Percentiles rank a stretch among this genome's conserved stretches.
phyloP scores from a whole-genome alignment of 345 rosid genomes.

The Populus ilicifolia region DNA sequence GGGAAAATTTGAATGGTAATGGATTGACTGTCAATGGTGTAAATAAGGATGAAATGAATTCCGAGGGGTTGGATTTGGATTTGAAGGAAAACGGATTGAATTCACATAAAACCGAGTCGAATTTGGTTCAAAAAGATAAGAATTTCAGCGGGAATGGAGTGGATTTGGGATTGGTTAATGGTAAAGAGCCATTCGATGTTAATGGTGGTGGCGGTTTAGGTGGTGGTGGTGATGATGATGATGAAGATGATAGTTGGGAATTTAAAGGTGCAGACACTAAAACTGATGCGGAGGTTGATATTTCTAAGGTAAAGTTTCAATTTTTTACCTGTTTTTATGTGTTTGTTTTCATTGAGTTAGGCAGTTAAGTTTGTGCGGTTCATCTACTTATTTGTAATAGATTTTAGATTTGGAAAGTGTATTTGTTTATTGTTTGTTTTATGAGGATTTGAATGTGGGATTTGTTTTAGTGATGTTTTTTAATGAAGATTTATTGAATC shows the following conservation, averaged over 20 bases:
- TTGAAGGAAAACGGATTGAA: conserved; percentile 24
- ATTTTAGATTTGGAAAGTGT: not conserved
- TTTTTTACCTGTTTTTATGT: not conserved
- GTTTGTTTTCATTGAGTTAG: not conserved
- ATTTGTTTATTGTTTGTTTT: not conserved
- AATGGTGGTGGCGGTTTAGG: not conserved
- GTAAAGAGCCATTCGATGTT: not conserved
- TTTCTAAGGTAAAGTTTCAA: conserved; percentile 24
- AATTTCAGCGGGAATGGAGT: conserved; percentile 1
- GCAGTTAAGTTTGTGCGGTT: not conserved
- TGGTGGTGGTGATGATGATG: conserved; percentile 20
- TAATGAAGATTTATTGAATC: conserved; percentile 6
- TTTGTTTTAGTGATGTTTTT: conserved; percentile 11
- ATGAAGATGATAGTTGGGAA: conserved; percentile 38
- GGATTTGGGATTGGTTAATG: not conserved
- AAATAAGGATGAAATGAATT: not conserved
- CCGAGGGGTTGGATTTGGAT: conserved; percentile 10
- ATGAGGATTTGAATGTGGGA: not conserved
- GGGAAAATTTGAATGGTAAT: conserved; percentile 2
- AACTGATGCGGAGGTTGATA: conserved; percentile 2
- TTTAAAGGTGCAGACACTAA: conserved; percentile 30
- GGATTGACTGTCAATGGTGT: conserved; percentile 3
- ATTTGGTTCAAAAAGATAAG: conserved; percentile 1
- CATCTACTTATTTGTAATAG: not conserved
- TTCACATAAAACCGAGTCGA: conserved; percentile 4